Evolutionary conservation across 129 eudicot species (phyloP), one percentile per base, ranked within the genome.

Genomic region (Glebionis coronaria): DNA sequence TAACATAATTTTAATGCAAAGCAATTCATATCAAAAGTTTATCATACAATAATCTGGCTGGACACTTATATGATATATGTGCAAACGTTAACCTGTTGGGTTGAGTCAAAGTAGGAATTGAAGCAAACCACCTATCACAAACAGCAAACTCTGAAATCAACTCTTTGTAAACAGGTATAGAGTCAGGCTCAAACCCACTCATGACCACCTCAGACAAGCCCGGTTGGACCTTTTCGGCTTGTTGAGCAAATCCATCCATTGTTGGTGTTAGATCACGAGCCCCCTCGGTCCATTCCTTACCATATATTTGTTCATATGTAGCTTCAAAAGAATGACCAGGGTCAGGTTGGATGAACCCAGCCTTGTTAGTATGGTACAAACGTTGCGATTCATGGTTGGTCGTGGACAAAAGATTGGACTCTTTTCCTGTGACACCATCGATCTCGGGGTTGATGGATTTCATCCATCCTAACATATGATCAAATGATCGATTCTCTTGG

Each of bases 271-370:
- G 75, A 61, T 40, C 64, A n/a, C n/a, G 53, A 9, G 47, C 40
- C 16, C 71, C 59, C 11, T 70, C 59, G 1, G 79, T 56, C 88
- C 88, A 91, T 9, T 84, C 83, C 0, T 59, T 78, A 6, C 98
- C 98, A 56, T 49, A 82, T 23, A 93, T 67, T 76, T 93, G 98
- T 44, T 88, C 90, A 49, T 73, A 81, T 0, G 75, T 75, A 29
- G 88, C 98, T 56, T 93, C 87, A 47, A 88, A 78, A 11, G 96
- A 83, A 84, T 93, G 98, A 12, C 96, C 98, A 10, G 98, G 98
- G 76, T 93, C 96, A 0, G 95, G 90, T 27, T 88, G 96, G 50
- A 84, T 82, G 78, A 63, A 77, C 21, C 75, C 81, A 18, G 98
- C 83, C 35, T 74, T 67, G 73, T 80, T 76, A 7, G 84, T 77